Conservation (phyloP, 1,284 basidiomycete genomes). For the Melanopsichium pennsylvanicum region DNA sequence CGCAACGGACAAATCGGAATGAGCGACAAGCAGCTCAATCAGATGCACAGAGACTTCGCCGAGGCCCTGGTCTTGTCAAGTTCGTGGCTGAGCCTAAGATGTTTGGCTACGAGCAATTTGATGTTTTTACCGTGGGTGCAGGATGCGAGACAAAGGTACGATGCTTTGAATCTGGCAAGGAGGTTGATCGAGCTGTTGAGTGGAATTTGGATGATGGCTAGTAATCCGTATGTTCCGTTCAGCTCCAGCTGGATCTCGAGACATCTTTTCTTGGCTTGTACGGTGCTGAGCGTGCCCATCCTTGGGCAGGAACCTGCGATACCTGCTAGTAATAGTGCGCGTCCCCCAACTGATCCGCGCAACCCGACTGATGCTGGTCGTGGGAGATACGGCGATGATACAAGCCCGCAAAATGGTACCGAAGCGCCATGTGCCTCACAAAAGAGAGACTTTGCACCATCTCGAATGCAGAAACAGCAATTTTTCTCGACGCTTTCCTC, state of each 20-base stretch:
- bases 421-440: no score
- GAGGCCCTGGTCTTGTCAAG: slow-evolving; percentile 22
- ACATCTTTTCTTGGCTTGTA: slow-evolving; percentile 30
- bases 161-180: slow-evolving; percentile 29
- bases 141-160: slow-evolving; percentile 8
- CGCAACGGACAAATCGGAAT: slow-evolving; percentile 3
- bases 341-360: no score
- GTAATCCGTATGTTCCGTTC: slow-evolving; percentile 19
- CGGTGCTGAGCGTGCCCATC: slow-evolving; percentile 23
- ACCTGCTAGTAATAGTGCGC: no score
- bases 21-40: slow-evolving; percentile 6
- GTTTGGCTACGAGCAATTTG: slow-evolving; percentile 18
- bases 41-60: slow-evolving; percentile 21
- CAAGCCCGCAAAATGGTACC: no score
- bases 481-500: slow-evolving; percentile 8
- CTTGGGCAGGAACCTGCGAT: slow-evolving; percentile 9
- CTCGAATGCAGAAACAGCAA: slow-evolving; percentile 3
- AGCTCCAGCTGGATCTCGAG: slow-evolving; percentile 25
- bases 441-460: slow-evolving; percentile 23
- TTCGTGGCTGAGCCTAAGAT: slow-evolving; percentile 17
- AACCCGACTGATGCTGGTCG: no score
- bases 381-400: no score
- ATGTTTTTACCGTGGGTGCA: slow-evolving; percentile 31
- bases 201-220: slow-evolving; percentile 32
- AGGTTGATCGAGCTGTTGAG: slow-evolving; percentile 24